Evolutionary conservation across 2,329 filamentous ascomycete genomes (phyloP), one percentile per base, ranked within the genome.

Genomic region (Escovopsis sp.): DNA sequence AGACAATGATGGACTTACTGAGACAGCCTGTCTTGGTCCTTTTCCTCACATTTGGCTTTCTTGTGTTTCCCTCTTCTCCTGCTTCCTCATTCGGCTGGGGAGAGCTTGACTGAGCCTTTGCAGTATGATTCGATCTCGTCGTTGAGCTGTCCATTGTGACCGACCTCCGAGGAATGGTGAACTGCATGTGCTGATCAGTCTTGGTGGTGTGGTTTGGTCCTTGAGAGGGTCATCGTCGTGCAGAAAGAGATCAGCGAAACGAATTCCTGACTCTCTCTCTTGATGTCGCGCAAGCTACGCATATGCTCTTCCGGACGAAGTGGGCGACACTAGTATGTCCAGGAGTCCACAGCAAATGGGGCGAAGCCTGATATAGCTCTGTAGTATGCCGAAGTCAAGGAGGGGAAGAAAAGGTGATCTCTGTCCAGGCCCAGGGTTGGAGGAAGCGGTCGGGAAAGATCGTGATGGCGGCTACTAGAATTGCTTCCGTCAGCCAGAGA

Each of bases 11-110:
- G 23, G 43, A 70, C 81, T 60, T 72, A 87, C 82, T 95, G 47
- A 94, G 64, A 59, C 88, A 95, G 12, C 88, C 88, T 2, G 88
- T 94, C 65, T 95, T 95, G 41, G 88, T 94, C 53, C 88, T 72
- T 59, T 80, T 85, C 52, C 75, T 73, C 19, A 65, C 60, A 15
- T 68, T 59, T 3, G 62, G 52, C 52, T 69, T 74, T 51, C 69
- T 73, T 19, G 60, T 55, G 41, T 60, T 61, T n/a, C 57, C 52
- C 38, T 68, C 65, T 10, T 66, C 65, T 26, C 62, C 59, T 11
- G 59, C 60, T 42, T 58, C 61, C 28, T 56, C 48, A 49, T 58
- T 45, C 55, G 57, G 59, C 26, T 58, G 56, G 4, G 57, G 49
- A 30, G 61, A 53, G 34, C 55, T 51, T 12, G 52, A 51, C 43